Percentiles rank a stretch among this genome's conserved stretches.
These are phyloP conservation scores for Russula sp. DNA, from an alignment of 768 basidiomycete genomes.

Conservation along the genomic window DNA sequence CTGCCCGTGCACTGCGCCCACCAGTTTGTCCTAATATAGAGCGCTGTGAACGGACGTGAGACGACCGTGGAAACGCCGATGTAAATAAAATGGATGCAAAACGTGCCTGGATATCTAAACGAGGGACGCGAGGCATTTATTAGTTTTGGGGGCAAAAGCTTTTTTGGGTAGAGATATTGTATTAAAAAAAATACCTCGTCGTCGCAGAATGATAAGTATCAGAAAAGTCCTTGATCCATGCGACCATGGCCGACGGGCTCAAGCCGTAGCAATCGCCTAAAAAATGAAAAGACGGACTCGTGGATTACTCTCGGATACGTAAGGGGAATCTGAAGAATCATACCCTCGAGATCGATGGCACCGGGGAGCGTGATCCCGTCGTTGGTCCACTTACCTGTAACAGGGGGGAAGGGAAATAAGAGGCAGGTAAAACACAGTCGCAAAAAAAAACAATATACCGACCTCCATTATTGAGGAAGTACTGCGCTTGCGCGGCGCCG, in stretches of 20 bases:
- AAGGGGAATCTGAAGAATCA: background rate
- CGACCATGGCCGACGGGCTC: slow-evolving; percentile 47
- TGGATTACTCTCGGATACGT: background rate
- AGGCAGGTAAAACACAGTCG: background rate
- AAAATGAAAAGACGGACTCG: slow-evolving; percentile 29
- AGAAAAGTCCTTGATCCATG: slow-evolving; percentile 57
- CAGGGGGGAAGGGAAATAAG: background rate
- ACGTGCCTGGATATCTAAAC: slow-evolving; percentile 37
- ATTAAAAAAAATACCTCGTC: slow-evolving; percentile 40
- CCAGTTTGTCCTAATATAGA: slow-evolving; percentile 61
- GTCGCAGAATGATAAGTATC: slow-evolving; percentile 46
- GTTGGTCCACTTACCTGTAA: background rate
- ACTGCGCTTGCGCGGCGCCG: slow-evolving; percentile 53
- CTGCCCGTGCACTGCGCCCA: slow-evolving; percentile 63
- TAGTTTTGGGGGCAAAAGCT: background rate
- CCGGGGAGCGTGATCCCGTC: slow-evolving; percentile 1
- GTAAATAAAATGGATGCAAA: background rate
- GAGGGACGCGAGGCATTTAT: background rate
- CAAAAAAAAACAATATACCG: background rate
- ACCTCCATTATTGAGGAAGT: slow-evolving; percentile 42
- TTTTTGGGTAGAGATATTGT: background rate
- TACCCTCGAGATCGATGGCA: slow-evolving; percentile 5
- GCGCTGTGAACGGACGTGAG: slow-evolving; percentile 31
- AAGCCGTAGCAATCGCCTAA: slow-evolving; percentile 50
- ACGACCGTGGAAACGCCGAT: background rate